These are phyloP conservation scores for Chloranthus sessilifolius DNA, from an alignment of 164 flowering plant genomes.

Conservation along the genomic window DNA sequence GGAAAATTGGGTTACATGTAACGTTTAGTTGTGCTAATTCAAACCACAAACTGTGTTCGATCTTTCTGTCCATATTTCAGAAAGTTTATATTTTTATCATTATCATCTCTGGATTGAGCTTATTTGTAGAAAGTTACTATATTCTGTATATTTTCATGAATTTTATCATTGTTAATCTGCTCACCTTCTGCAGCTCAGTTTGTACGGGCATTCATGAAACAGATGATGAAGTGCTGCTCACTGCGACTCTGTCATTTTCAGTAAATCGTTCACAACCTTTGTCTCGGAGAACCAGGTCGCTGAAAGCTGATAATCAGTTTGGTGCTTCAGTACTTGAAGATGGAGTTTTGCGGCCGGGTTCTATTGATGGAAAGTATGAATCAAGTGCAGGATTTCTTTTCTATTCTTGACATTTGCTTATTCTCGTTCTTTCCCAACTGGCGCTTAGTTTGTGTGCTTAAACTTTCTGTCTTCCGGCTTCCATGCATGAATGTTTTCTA, in stretches of 20 bases:
- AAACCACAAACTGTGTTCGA: neutral
- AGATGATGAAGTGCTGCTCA: slow-evolving; percentile 77
- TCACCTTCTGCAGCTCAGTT: slow-evolving; percentile 56
- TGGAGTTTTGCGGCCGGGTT: slow-evolving; percentile 48
- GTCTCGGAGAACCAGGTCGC: slow-evolving; percentile 79
- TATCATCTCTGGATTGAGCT: neutral
- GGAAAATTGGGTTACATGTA: too few relatives aligned
- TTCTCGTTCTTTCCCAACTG: neutral
- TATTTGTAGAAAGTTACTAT: neutral
- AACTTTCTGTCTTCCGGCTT: too few relatives aligned
- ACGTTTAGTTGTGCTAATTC: too few relatives aligned
- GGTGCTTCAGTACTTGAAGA: slow-evolving; percentile 41
- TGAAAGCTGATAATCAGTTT: slow-evolving; percentile 58
- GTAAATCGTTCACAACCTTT: slow-evolving; percentile 55
- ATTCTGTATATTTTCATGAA: neutral
- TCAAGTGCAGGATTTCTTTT: neutral
- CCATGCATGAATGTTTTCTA: too few relatives aligned
- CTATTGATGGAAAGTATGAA: slow-evolving; percentile 70
- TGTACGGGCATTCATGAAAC: slow-evolving; percentile 49
- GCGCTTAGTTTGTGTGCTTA: neutral
- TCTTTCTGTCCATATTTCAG: neutral
- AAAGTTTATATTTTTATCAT: neutral
- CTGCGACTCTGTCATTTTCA: slow-evolving; percentile 48
- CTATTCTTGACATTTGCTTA: neutral
- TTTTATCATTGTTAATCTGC: slow-evolving; percentile 8